Percentiles rank a stretch among this genome's conserved stretches.
Evolutionary conservation across 441 rosid species (phyloP).

Genomic region (Hura crepitans): DNA sequence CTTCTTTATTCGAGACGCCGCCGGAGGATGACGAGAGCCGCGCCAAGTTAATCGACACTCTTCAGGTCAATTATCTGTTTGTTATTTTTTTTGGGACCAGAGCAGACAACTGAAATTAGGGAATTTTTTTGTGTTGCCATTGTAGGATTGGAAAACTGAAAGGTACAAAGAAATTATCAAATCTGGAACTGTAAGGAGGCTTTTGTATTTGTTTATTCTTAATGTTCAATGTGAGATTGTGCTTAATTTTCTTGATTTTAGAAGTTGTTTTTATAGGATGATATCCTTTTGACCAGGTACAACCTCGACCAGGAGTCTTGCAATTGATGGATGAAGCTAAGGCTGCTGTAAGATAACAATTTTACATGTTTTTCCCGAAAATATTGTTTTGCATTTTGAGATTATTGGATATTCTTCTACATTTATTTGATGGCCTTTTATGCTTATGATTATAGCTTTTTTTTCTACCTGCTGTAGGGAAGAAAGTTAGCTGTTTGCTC

Average conservation of each 20-base stretch:
- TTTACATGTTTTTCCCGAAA: conserved; percentile 1
- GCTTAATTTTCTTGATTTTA: not conserved
- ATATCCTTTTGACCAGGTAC: conserved; percentile 48
- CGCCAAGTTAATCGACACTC: conserved; percentile 64
- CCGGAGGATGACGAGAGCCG: conserved; percentile 66
- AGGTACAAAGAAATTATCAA: conserved; percentile 85
- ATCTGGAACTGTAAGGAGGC: conserved; percentile 78
- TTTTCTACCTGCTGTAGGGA: conserved; percentile 43
- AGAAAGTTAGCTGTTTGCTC: conserved; percentile 72
- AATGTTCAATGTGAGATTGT: not conserved
- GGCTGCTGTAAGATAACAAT: conserved; percentile 60
- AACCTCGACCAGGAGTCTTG: conserved; percentile 85
- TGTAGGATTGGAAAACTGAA: conserved; percentile 90
- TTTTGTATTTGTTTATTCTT: not conserved
- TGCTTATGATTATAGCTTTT: not conserved
- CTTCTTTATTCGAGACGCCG: conserved; percentile 48
- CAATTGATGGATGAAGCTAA: conserved; percentile 86
- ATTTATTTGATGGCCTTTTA: not conserved
- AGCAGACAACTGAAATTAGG: not conserved
- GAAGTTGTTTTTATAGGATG: conserved; percentile 9
- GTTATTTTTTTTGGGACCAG: not conserved
- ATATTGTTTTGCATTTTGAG: not conserved
- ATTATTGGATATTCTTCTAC: not conserved
- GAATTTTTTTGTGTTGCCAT: conserved; percentile 1
- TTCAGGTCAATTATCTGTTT: conserved; percentile 49